Evolutionary conservation across 2,329 filamentous ascomycete species (phyloP).

Genomic region (Botrytis fabae): DNA sequence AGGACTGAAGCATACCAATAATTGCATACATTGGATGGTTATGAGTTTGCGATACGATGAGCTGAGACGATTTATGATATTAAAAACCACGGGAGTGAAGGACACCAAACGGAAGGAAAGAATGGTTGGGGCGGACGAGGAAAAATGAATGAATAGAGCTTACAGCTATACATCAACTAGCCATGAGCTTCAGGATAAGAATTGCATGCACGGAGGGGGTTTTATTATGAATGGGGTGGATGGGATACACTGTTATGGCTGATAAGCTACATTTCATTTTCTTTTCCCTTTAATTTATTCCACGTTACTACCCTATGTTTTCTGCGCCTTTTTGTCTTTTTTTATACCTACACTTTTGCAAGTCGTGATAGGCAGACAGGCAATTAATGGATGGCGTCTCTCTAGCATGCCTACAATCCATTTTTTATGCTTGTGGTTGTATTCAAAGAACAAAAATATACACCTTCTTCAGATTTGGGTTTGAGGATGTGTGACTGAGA

Average conservation of each 20-base stretch:
- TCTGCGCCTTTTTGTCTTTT: conserved; percentile 15
- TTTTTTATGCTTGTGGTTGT: background rate
- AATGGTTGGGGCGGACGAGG: conserved; percentile 4
- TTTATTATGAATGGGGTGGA: conserved; percentile 4
- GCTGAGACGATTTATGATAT: conserved; percentile 24
- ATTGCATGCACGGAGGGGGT: conserved; percentile 12
- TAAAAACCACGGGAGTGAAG: conserved; percentile 6
- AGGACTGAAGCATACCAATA: conserved; percentile 26
- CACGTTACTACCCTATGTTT: conserved; percentile 8
- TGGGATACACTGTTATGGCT: conserved; percentile 13
- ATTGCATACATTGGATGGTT: conserved; percentile 21
- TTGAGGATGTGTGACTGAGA: background rate
- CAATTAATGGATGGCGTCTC: background rate
- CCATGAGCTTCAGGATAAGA: conserved; percentile 22
- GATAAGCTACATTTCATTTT: conserved; percentile 8
- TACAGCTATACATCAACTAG: conserved; percentile 18
- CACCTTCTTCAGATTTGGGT: background rate
- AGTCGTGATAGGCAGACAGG: conserved; percentile 1
- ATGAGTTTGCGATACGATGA: conserved; percentile 3
- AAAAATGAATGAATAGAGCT: conserved; percentile 10
- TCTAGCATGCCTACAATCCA: background rate
- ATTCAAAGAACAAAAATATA: conserved; percentile 7
- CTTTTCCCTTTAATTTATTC: conserved; percentile 11
- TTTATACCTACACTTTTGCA: conserved; percentile 8
- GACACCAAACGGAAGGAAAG: background rate